Conservation (phyloP, 108 stramenopile species). For the Hondaea fermentalgiana region DNA sequence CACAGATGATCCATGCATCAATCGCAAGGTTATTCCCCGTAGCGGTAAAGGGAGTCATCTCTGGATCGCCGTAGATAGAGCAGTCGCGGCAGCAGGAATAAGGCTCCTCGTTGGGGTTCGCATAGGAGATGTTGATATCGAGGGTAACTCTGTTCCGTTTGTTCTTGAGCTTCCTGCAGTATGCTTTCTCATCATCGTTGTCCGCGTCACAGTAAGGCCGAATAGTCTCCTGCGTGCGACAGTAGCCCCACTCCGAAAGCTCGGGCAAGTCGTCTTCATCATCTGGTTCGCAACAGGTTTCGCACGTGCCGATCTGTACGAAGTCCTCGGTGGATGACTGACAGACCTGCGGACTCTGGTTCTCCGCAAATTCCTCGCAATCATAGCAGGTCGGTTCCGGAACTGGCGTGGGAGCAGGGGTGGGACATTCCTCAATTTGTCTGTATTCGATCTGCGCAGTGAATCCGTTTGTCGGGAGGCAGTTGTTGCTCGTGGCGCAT, state of each 20-base stretch:
- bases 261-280: background rate
- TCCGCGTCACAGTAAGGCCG: background rate
- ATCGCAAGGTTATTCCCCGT: background rate
- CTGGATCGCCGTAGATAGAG: background rate
- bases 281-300: background rate
- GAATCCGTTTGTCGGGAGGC: background rate
- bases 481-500: background rate
- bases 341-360: background rate
- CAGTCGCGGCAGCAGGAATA: background rate
- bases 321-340: background rate
- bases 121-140: background rate
- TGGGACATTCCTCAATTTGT: background rate
- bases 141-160: background rate
- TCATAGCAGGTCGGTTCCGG: background rate
- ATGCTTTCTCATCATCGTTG: background rate
- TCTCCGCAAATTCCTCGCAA: background rate
- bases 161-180: background rate
- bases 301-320: background rate
- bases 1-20: background rate
- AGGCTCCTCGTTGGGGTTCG: background rate
- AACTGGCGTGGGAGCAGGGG: background rate
- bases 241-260: background rate
- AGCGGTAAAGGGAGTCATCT: background rate
- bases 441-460: background rate
- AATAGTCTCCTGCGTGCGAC: background rate